These are phyloP conservation scores for Kwoniella shivajii DNA, from an alignment of 1,284 basidiomycete species.

Conservation along the genomic window DNA sequence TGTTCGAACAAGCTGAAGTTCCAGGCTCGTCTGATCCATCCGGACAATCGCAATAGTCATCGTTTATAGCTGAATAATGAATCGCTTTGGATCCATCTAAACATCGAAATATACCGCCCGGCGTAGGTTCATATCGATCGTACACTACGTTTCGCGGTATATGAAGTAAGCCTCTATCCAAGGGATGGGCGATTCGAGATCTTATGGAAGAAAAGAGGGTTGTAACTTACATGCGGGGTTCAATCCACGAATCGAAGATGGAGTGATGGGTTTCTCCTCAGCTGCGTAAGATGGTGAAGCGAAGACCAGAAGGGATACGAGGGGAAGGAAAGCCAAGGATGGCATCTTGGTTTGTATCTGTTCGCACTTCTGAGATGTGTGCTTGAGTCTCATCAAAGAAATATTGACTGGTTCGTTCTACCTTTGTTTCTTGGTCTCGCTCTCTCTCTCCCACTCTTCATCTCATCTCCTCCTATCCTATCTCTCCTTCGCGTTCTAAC, in stretches of 20 bases:
- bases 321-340: not conserved
- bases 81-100: slow-evolving; percentile 48
- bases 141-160: too few relatives aligned
- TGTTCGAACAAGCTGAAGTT: slow-evolving; percentile 75
- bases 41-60: slow-evolving; percentile 91
- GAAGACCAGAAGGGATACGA: slow-evolving; percentile 6
- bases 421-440: too few relatives aligned
- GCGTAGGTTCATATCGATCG: slow-evolving; percentile 22
- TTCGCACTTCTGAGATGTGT: not conserved
- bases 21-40: slow-evolving; percentile 95
- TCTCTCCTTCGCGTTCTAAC: too few relatives aligned
- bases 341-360: slow-evolving; percentile 5
- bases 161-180: too few relatives aligned
- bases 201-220: not conserved
- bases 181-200: too few relatives aligned
- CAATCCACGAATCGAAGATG: slow-evolving; percentile 28
- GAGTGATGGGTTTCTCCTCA: slow-evolving; percentile 16
- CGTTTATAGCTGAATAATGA: slow-evolving; percentile 77
- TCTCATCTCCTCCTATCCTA: too few relatives aligned
- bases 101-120: slow-evolving; percentile 39
- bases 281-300: not conserved
- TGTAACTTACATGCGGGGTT: slow-evolving; percentile 33
- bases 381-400: too few relatives aligned
- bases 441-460: too few relatives aligned
- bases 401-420: too few relatives aligned